phyloP scores from a whole-genome alignment of 257 asterid genomes.

The Solanum neorickii region DNA sequence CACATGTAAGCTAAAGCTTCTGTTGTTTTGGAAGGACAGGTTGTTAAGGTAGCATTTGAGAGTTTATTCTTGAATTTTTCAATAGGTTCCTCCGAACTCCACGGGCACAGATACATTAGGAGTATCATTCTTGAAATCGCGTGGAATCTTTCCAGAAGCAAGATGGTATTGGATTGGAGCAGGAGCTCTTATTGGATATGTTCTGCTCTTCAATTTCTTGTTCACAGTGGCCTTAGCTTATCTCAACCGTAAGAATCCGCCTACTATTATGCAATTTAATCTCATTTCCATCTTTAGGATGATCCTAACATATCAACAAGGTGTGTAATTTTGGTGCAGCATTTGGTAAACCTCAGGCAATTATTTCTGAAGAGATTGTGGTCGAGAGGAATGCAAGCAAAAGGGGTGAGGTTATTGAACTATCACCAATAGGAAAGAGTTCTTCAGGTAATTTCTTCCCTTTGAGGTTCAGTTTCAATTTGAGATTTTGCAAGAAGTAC shows the following conservation, averaged over 20 bases:
- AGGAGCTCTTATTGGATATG: slow-evolving; percentile 46
- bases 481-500: not conserved
- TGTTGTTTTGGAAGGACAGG: not conserved
- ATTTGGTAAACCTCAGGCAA: slow-evolving; percentile 55
- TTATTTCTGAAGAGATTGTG: slow-evolving; percentile 27
- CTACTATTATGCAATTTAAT: not conserved
- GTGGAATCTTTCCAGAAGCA: slow-evolving; percentile 49
- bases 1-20: slow-evolving; percentile 39
- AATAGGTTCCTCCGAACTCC: slow-evolving; percentile 34
- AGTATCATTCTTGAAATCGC: slow-evolving; percentile 28
- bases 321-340: slow-evolving; percentile 29
- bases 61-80: not conserved
- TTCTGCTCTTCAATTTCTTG: slow-evolving; percentile 42
- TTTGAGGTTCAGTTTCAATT: not conserved
- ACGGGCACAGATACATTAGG: slow-evolving; percentile 58
- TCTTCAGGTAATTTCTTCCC: not conserved
- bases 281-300: not conserved
- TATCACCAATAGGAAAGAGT: slow-evolving; percentile 4
- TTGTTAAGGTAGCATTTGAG: not conserved
- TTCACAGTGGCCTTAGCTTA: slow-evolving; percentile 45
- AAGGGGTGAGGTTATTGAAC: slow-evolving; percentile 20
- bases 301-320: not conserved
- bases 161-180: slow-evolving; percentile 81
- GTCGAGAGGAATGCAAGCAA: slow-evolving; percentile 36
- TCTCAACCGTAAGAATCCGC: slow-evolving; percentile 47